Base-by-base conservation (phyloP, 257 asterid species). In the Gentiana dahurica region DNA sequence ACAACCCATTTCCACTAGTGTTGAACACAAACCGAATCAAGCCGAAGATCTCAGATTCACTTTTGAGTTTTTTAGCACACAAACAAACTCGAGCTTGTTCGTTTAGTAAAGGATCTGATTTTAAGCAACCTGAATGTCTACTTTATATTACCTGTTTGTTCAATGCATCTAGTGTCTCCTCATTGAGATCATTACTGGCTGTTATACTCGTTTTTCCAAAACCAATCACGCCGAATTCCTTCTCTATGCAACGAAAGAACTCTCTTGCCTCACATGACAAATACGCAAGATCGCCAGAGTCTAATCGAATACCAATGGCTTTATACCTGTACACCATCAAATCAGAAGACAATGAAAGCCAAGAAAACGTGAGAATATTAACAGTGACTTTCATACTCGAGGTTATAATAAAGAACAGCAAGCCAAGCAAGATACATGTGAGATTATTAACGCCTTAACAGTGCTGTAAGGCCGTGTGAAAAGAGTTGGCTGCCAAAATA, bases 201-300 rank as follows among this genome's bases (percentile, higher is more conserved):
- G 96, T 85, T 58, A 91, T 87, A 65, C 71, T 58, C 53, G 53
- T 91, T 80, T 73, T 84, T 64, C 95, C 94, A 68, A 91, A 91
- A 59, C 60, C 79, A 36, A 66, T 61, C 66, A 82, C 78, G 52
- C 73, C 77, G 67, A 87, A 87, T 71, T 85, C 96, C 70, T 81
- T 81, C 68, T 87, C 98, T 65, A 85, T 70, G 53, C 72, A 73
- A 58, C 55, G 61, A 62, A 91, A 91, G 73, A 91, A 82, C 13
- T 78, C 81, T 35, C 98, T 79, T 38, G 89, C 64, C 68, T 85
- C 92, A 59, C 85, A 81, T 9, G 98, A 91, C 54, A 73, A 81
- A 75, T 91, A 91, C 59, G 98, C 97, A 68, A 91, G 94, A 80
- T 91, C 98, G 61, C 98, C 98, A 37, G 98, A 91, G 78, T 91